phyloP scores from a whole-genome alignment of 768 basidiomycete species.

The Favolaschia claudopus region DNA sequence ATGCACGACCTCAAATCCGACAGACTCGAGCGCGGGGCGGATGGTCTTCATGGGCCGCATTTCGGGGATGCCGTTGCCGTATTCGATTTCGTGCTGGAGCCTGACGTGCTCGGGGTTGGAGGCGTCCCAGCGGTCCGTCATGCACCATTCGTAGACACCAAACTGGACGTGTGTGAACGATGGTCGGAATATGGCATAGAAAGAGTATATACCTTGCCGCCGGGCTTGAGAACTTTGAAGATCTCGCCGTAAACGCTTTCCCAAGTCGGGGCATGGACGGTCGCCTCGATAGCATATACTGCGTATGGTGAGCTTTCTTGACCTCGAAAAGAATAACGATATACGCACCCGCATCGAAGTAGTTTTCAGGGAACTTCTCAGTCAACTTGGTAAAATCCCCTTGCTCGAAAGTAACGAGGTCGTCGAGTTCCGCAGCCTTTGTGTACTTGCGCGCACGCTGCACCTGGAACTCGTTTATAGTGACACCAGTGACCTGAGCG shows the following conservation, averaged over 20 bases:
- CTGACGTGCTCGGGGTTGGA: constrained; percentile 88
- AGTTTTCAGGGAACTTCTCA: constrained; percentile 91
- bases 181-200: background rate
- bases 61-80: constrained; percentile 97
- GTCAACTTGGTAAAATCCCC: constrained; percentile 97
- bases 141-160: constrained; percentile 99
- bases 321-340: background rate
- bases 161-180: constrained; percentile 60
- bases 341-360: constrained; percentile 89
- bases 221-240: constrained; percentile 92
- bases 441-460: constrained; percentile 88
- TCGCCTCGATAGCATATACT: constrained; percentile 99
- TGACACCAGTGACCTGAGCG: constrained; percentile 82
- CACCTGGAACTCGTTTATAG: constrained; percentile 97
- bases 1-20: constrained; percentile 90
- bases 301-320: constrained; percentile 1
- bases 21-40: constrained; percentile 77
- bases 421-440: constrained; percentile 71
- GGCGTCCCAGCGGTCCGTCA: constrained; percentile 95
- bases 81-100: constrained; percentile 89
- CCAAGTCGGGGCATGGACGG: constrained; percentile 94
- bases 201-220: constrained; percentile 79
- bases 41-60: constrained; percentile 83
- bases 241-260: constrained; percentile 97
- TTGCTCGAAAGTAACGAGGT: constrained; percentile 83